These are phyloP conservation scores for Colletotrichum sansevieriae DNA, from an alignment of 2,329 filamentous ascomycete genomes.

Conservation along the genomic window DNA sequence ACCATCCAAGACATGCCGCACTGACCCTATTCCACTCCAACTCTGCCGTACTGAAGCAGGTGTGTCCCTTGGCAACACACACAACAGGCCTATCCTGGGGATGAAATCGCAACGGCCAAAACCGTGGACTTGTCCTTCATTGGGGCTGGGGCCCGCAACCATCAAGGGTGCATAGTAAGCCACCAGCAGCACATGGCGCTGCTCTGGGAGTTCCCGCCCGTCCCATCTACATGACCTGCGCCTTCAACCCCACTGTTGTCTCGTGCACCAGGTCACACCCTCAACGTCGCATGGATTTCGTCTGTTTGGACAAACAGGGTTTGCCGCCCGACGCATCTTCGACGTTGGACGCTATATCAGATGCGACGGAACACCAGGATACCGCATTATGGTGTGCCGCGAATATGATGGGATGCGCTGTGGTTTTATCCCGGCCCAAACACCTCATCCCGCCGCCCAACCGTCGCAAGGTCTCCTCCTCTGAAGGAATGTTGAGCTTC, in stretches of 20 bases:
- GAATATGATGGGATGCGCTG: constrained; percentile 11
- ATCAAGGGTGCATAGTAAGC: constrained; percentile 21
- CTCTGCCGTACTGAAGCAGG: background rate
- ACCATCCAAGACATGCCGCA: constrained; percentile 1
- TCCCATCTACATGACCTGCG: constrained; percentile 34
- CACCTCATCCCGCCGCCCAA: constrained; percentile 1
- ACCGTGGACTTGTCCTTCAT: constrained; percentile 13
- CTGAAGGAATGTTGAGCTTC: constrained; percentile 21
- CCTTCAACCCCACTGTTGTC: constrained; percentile 31
- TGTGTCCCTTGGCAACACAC: background rate
- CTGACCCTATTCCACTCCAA: constrained; percentile 6
- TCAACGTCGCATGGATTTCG: constrained; percentile 35
- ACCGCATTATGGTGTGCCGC: constrained; percentile 4
- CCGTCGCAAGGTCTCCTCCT: background rate
- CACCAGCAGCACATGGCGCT: constrained; percentile 34
- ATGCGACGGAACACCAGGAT: constrained; percentile 16
- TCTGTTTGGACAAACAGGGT: constrained; percentile 31
- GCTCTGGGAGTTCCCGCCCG: constrained; percentile 40
- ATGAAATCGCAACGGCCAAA: background rate
- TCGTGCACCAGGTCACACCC: constrained; percentile 35
- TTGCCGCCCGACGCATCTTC: constrained; percentile 5
- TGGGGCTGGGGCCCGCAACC: constrained; percentile 13
- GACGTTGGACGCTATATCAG: constrained; percentile 5
- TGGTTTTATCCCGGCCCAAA: background rate
- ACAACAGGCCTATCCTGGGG: constrained; percentile 20